phyloP scores from a whole-genome alignment of 2,329 filamentous ascomycete species.

The Chaetoscypha palmicola region DNA sequence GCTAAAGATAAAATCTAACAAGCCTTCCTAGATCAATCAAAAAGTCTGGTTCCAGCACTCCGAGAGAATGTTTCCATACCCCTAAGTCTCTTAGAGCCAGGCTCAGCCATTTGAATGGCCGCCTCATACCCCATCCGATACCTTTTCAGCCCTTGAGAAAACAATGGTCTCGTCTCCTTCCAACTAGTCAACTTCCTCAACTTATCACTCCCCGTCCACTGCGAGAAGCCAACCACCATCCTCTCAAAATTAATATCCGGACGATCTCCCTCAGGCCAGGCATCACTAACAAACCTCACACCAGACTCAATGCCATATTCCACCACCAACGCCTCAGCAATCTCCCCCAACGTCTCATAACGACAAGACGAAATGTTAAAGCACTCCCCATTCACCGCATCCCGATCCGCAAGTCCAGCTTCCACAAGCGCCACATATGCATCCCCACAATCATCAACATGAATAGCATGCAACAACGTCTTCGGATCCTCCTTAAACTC shows the following conservation, averaged over 20 bases:
- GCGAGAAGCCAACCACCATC: constrained; percentile 13
- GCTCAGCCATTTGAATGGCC: no score
- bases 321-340: constrained; percentile 33
- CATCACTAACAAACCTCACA: constrained; percentile 19
- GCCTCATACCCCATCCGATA: constrained; percentile 13
- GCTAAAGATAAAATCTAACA: no score
- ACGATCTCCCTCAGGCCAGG: constrained; percentile 1
- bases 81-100: no score
- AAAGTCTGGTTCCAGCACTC: not conserved
- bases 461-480: constrained; percentile 39
- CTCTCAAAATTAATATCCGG: constrained; percentile 1
- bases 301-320: constrained; percentile 36
- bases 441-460: constrained; percentile 44
- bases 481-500: constrained; percentile 31
- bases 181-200: constrained; percentile 14
- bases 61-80: not conserved
- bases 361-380: constrained; percentile 40
- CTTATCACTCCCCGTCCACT: constrained; percentile 16
- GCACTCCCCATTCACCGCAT: constrained; percentile 32
- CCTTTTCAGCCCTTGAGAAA: constrained; percentile 10
- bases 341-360: constrained; percentile 39
- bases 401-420: constrained; percentile 27
- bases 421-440: constrained; percentile 40
- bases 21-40: no score
- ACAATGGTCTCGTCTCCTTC: constrained; percentile 13